Conservation (phyloP, 495 filamentous ascomycete genomes). For the Penicillium odoratum region DNA sequence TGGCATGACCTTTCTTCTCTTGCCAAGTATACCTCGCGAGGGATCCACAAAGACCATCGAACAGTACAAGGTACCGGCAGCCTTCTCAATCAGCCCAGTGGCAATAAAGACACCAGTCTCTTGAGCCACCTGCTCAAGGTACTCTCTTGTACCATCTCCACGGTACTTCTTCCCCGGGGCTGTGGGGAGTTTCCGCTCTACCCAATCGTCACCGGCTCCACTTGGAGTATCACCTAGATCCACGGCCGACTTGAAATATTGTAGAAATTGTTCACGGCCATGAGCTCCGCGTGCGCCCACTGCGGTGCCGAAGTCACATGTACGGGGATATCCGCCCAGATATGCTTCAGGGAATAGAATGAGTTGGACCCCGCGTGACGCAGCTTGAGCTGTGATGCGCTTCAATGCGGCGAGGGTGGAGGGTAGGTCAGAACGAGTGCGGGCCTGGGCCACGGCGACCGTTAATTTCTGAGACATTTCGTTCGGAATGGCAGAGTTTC, state of each 20-base stretch:
- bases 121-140: constrained; percentile 68
- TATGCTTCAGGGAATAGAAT: constrained; percentile 93
- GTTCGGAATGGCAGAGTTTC: not conserved
- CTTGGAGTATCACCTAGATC: constrained; percentile 84
- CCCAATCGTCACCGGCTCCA: constrained; percentile 74
- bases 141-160: constrained; percentile 86
- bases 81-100: constrained; percentile 74
- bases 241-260: constrained; percentile 74
- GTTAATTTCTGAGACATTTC: constrained; percentile 55
- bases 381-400: constrained; percentile 46
- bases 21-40: constrained; percentile 67
- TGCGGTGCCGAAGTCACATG: constrained; percentile 71
- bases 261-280: constrained; percentile 81
- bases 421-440: constrained; percentile 61
- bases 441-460: constrained; percentile 62
- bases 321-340: constrained; percentile 88
- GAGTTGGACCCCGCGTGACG: constrained; percentile 60
- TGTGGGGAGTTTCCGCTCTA: constrained; percentile 58
- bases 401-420: constrained; percentile 68
- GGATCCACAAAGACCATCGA: constrained; percentile 83
- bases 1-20: constrained; percentile 94
- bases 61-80: constrained; percentile 84
- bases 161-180: constrained; percentile 49
- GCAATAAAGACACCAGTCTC: constrained; percentile 81
- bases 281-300: constrained; percentile 66